Evolutionary conservation across 1,284 basidiomycete species (phyloP), one percentile per base, ranked within the genome.

Genomic region (Pyrrhoderma noxium): DNA sequence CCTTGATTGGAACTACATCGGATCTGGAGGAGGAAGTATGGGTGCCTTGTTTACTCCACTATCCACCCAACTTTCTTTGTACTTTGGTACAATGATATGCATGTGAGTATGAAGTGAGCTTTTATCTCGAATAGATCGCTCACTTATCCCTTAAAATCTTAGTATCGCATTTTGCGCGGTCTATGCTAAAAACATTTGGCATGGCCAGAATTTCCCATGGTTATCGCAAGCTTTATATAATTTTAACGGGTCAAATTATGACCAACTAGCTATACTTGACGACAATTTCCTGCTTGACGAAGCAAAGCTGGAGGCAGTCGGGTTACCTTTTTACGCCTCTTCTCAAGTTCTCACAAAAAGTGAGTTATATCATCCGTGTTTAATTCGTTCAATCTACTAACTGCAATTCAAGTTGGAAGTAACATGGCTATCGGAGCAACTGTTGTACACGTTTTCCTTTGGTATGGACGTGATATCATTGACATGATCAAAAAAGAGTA

Each of bases 401-500:
- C 41, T 34, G 14, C 23, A 47, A 40, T 40, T 7, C 5, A 40
- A 40, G 38, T 40, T 11, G 27, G 21, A 40, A 40, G 14, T 8
- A 60, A 60, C 51, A 53, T 63, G 18, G 60, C 41, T 38, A 51
- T 46, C 51, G 58, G 55, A 39, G 40, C 73, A 0, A 73, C 71
- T 1, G 62, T 76, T 42, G 72, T 67, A 13, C 75, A 79, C 56
- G 71, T 78, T 46, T 52, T 67, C 11, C 45, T 78, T 1, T 79
- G 76, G 76, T 71, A 77, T 56, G 72, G 74, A 8, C 70, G 72
- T 49, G 70, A 74, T 37, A 70, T 79, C 37, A 66, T 75, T 57
- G 64, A 59, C 36, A 66, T 68, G 51, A 66, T 65, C 45, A 59
- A 64, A 46, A 64, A 68, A 60, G 14, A 61, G 60, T 47, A 37